Evolutionary conservation across 805 yeast genomes (phyloP), one percentile per base, ranked within the genome.

Genomic region (Spencermartinsiella europaea): DNA sequence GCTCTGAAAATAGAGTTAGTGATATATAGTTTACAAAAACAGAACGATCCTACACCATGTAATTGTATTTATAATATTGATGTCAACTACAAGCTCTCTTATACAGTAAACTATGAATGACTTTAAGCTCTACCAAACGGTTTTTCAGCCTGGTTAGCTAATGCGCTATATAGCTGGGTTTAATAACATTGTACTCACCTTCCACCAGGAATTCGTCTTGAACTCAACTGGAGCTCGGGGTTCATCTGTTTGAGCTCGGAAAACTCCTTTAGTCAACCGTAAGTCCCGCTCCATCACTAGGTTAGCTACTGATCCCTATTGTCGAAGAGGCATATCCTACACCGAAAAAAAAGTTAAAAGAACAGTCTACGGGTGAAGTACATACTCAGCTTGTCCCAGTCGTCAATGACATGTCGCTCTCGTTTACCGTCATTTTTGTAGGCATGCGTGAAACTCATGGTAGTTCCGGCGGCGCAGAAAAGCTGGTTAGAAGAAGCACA

Each of bases 171-270:
- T n/a, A n/a, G n/a, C n/a, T n/a, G n/a, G n/a, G n/a, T n/a, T n/a
- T n/a, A n/a, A n/a, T n/a, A n/a, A n/a, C n/a, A 22, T 4, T 20
- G 1, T 34, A 42, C 53, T 37, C 43, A 52, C 55, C 64, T 62
- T 63, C 71, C 72, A 67, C 40, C 56, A 55, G n/a, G 85, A 75
- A 62, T 76, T 80, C n/a, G 85, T 80, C 68, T 81, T 84, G 74
- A 87, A 86, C 27, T 73, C 75, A 50, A 83, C 90, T 34, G 89
- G 88, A 3, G 95, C 95, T 35, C 74, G 67, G 4, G 89, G 76
- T 37, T 71, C 75, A 52, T 78, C 80, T 42, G 12, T 33, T 21
- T 4, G 15, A 20, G 46, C 12, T 20, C n/a, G 60, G 28, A 47
- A 34, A 35, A 5, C n/a, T 40, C 38, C 43, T 8, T 17, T 39